Conservation (phyloP, 805 yeast species). For the Cyberlindnera mississippiensis region DNA sequence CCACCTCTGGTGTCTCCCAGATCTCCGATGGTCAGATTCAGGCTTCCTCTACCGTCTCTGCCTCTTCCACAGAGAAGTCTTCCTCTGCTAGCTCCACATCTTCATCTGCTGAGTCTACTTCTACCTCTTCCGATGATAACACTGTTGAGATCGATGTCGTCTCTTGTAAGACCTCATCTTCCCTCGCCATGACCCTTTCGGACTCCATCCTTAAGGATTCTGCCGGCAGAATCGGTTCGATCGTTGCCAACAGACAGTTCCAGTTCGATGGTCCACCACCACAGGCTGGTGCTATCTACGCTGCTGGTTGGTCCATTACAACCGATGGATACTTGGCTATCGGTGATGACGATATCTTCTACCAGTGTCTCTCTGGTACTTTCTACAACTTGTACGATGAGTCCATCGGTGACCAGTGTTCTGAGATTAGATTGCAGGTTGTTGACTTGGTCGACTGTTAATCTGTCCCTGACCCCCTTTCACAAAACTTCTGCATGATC, state of each 20-base stretch:
- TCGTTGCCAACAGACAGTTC: constrained; percentile 81
- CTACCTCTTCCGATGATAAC: constrained; percentile 30
- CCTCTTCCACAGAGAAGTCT: constrained; percentile 66
- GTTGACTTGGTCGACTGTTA: constrained; percentile 55
- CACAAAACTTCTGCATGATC: neutral
- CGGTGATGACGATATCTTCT: constrained; percentile 58
- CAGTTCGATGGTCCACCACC: constrained; percentile 87
- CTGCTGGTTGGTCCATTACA: constrained; percentile 59
- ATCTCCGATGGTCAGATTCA: constrained; percentile 14
- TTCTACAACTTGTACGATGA: constrained; percentile 78
- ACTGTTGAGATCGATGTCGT: constrained; percentile 25
- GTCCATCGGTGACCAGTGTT: constrained; percentile 58
- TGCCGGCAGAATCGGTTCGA: constrained; percentile 68
- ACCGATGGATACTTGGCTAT: constrained; percentile 59
- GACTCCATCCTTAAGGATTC: constrained; percentile 51
- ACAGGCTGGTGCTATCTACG: constrained; percentile 71
- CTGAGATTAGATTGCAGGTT: constrained; percentile 53
- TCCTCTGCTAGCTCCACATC: constrained; percentile 17
- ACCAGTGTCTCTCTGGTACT: constrained; percentile 70
- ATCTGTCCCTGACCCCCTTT: neutral
- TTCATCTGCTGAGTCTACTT: constrained; percentile 39
- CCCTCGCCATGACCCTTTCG: constrained; percentile 53
- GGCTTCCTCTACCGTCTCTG: constrained; percentile 21
- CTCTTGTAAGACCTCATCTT: constrained; percentile 43
- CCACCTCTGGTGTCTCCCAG: constrained; percentile 20